phyloP scores from a whole-genome alignment of 164 flowering plant genomes.

The Vitis amurensis region DNA sequence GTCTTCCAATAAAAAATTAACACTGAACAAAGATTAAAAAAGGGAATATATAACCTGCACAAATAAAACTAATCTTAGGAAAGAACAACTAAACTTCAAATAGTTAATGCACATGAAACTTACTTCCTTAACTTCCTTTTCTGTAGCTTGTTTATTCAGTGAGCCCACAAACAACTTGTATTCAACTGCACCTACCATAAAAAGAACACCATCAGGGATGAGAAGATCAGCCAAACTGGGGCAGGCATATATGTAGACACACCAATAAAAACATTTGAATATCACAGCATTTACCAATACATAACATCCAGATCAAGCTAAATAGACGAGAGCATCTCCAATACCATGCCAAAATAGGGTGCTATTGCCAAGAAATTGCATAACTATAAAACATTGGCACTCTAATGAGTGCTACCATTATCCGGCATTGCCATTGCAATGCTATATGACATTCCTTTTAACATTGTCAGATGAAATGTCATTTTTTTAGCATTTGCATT shows the following conservation, averaged over 20 bases:
- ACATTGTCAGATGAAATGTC: no score
- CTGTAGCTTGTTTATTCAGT: conserved; percentile 83
- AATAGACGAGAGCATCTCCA: no score
- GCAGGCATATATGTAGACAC: not conserved
- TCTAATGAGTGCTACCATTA: no score
- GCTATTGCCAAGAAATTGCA: no score
- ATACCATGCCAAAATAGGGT: no score
- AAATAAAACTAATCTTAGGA: not conserved
- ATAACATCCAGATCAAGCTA: not conserved
- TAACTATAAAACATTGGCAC: no score
- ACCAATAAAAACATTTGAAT: not conserved
- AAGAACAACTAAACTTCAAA: not conserved
- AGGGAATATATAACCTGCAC: not conserved
- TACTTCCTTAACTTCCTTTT: conserved; percentile 91
- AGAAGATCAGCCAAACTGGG: conserved; percentile 2
- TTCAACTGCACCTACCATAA: conserved; percentile 74
- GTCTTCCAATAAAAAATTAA: not conserved
- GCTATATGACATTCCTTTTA: no score
- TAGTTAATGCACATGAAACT: conserved; percentile 10
- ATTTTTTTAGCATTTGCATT: no score
- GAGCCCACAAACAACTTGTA: conserved; percentile 95
- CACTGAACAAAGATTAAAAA: not conserved
- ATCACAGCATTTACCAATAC: not conserved
- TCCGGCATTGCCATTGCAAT: no score
- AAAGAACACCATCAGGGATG: conserved; percentile 8